Evolutionary conservation across 208 protist genomes (phyloP), one percentile per base, ranked within the genome.

Genomic region (Porcisia hertigi): DNA sequence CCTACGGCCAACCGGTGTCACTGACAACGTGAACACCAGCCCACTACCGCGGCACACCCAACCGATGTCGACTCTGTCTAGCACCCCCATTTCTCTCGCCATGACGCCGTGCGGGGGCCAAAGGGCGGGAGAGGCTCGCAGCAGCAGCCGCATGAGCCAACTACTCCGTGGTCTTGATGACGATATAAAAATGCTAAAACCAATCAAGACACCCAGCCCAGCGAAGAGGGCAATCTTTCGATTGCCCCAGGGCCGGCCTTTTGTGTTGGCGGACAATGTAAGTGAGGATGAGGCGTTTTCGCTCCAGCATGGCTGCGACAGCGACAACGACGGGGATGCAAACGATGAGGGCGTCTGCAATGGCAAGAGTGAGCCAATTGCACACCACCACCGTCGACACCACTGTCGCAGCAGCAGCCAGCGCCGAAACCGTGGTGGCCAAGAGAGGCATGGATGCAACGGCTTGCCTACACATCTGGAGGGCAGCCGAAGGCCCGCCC

Each of bases 131-230:
- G 63, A 52, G 20, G 65, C 54, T 55, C 80, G 75, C 71, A 77
- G 71, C 71, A 84, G 58, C 57, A 81, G 85, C 36, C 86, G 86
- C 63, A 92, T 97, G 89, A 88, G 87, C 62, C 81, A 87, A 45
- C 80, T 97, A 11, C 87, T 97, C 53, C 80, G 83, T 53, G 93
- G 94, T 52, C 83, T 97, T 8, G 89, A 96, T 65, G 88, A 95
- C 18, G 93, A 97, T 71, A 97, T 97, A 62, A 78, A 86, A 23
- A 64, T 81, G 45, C 84, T 97, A 36, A 89, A 94, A 69, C 89
- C 89, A 34, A 89, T 97, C 80, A 93, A 94, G 71, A 82, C 84
- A 0, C 79, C 94, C 7, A 84, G 77, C 23, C 84, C 91, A 8
- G 82, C 77, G 18, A 90, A 91, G 80, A 94, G 94, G 72, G 90